Percentiles rank a stretch among this genome's conserved stretches.
These are phyloP conservation scores for Endothia cerciana DNA, from an alignment of 2,329 filamentous ascomycete genomes.

Conservation along the genomic window DNA sequence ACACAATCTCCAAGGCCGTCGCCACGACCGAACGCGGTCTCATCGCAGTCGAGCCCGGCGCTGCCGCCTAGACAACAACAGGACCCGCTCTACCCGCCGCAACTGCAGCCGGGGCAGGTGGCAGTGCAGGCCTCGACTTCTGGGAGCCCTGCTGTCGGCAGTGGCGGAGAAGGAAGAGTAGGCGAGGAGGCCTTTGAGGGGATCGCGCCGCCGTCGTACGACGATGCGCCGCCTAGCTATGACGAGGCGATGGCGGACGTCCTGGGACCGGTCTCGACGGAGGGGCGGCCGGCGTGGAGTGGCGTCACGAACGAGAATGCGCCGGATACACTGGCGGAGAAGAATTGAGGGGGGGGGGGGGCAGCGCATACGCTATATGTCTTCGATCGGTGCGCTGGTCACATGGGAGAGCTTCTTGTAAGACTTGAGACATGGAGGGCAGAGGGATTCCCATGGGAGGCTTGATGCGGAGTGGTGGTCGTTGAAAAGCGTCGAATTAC, in stretches of 20 bases:
- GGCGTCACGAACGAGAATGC: slow-evolving; percentile 65
- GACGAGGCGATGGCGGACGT: slow-evolving; percentile 88
- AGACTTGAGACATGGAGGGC: not conserved
- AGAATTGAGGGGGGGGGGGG: slow-evolving; percentile 31
- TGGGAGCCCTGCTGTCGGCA: not conserved
- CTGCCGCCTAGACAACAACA: slow-evolving; percentile 33
- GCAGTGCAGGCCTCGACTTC: slow-evolving; percentile 11
- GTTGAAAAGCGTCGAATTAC: not conserved
- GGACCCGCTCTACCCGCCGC: slow-evolving; percentile 63
- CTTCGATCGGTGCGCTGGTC: not conserved
- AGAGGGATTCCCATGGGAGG: not conserved
- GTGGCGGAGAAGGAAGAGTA: not conserved
- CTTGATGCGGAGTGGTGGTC: not conserved
- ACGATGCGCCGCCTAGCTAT: slow-evolving; percentile 91
- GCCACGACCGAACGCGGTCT: slow-evolving; percentile 39
- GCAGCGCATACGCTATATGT: no score
- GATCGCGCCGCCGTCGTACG: slow-evolving; percentile 49
- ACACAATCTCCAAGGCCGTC: slow-evolving; percentile 32
- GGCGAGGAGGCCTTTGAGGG: not conserved
- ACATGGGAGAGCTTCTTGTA: not conserved
- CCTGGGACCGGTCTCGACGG: slow-evolving; percentile 65
- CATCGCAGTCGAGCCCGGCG: slow-evolving; percentile 35
- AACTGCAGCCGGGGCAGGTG: slow-evolving; percentile 44
- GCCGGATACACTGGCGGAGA: slow-evolving; percentile 53
- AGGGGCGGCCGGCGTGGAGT: slow-evolving; percentile 68